Base-by-base conservation (phyloP, 495 filamentous ascomycete species). In the Daldinia caldariorum region DNA sequence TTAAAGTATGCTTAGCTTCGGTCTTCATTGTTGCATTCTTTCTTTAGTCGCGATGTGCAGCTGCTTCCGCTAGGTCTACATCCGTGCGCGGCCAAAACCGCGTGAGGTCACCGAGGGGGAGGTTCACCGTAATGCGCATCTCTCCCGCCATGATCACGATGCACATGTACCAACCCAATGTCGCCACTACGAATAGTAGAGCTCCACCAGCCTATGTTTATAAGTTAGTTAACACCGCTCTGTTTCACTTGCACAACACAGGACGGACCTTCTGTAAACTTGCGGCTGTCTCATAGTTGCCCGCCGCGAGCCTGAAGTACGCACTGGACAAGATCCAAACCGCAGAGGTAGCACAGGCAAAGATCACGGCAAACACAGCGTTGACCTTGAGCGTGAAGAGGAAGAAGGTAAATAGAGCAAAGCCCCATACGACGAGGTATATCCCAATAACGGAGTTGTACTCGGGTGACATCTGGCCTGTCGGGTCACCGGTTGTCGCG, bases 361-460 rank as follows among this genome's bases (percentile, higher is more conserved):
- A 87, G 64, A 88, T 86, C 2, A 72, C 32, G 0, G 85, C 84
- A 66, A 87, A 86, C 3, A 87, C 82, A 14, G 74, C 70, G 70
- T 88, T 87, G 54, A 85, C 85, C 76, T 83, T 83, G 13, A 81
- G 74, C 0, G 84, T 86, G 58, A 88, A 87, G 53, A 86, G 75
- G 73, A 83, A 86, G 67, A 85, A 86, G 0, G 84, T 87, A 56
- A 85, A 84, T 14, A 86, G 71, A 26, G 84, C 84, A 53, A 86
- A 88, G 0, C 85, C 85, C 85, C 84, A 87, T 2, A 86, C 82
- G 22, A 86, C 77, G 4, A 87, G 78, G 63, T 86, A 86, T 22
- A 87, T 60, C 0, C 77, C 85, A 10, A 87, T 70, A 0, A 78
- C 80, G 6, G 80, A 71, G 61, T 86, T 88, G 73, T 80, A 86